Base-by-base conservation (phyloP, 257 asterid genomes). In the Verbena officinalis region DNA sequence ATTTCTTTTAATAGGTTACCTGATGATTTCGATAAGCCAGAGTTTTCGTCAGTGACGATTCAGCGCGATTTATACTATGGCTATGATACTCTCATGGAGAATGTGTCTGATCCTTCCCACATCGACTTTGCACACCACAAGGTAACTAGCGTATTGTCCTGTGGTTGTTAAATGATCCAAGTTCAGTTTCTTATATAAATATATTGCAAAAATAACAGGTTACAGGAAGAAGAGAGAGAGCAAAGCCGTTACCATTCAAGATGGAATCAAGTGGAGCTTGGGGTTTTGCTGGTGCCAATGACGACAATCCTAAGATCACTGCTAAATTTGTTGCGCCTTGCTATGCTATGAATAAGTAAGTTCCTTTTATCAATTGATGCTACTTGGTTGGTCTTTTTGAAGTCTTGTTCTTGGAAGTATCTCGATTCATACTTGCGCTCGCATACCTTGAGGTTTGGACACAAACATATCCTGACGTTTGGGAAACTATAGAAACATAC, bases 21-120 rank as follows among this genome's bases (percentile, higher is more conserved):
- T 56, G 98, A 83, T 69, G 99, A 94, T 75, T 94, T 90, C 62
- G 86, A 86, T 49, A 81, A 83, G 75, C 96, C 98, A 0, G 98
- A 88, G 76, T 90, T 88, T 79, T 88, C 96, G 5, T 79, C 96
- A 0, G 98, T 94, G 74, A 90, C 95, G 14, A 94, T 94, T 67
- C 99, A 94, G 71, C 95, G 99, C 0, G 99, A 90, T 80, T 62
- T 94, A 78, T 94, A 68, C 81, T 94, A 94, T 65, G 96, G 97
- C 20, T 88, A 94, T 58, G 99, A 94, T 81, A 94, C 96, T 64
- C 92, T 94, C 40, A 88, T 94, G 99, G 99, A 94, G 88, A 94
- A 94, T 67, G 99, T 94, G 19, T 90, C 97, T 38, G 98, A 94
- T 81, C 99, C 99, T 72, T 94, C 97, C 69, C 99, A 94, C 74